A percentile compares a stretch with the other conserved stretches of the same genome.
These are phyloP conservation scores for Chlamydomonas sphaeroides DNA, from an alignment of 139 green algal genomes.

Conservation along the genomic window DNA sequence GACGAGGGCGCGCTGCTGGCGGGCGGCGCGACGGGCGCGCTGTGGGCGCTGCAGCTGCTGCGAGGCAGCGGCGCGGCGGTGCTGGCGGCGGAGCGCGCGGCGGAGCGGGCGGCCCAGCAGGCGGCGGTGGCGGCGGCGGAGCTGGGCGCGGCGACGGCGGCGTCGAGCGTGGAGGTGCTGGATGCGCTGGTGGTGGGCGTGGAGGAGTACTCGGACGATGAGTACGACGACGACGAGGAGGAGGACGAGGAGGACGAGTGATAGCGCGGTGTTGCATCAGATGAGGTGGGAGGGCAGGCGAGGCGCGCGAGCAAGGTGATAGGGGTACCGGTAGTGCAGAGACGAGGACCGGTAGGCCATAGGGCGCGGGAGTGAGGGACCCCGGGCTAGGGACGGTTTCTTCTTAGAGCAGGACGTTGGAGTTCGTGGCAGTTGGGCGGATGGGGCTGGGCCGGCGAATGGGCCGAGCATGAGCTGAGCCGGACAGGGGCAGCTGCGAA, in stretches of 20 bases:
- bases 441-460: too few species aligned
- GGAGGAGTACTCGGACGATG: slow-evolving; percentile 36
- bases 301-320: neutral
- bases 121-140: neutral
- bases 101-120: too few species aligned
- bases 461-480: too few species aligned
- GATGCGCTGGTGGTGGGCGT: slow-evolving; percentile 32
- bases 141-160: too few species aligned
- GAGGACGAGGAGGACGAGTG: slow-evolving; percentile 7
- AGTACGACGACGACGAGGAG: slow-evolving; percentile 18
- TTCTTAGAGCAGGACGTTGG: too few species aligned
- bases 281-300: neutral
- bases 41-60: slow-evolving; percentile 38
- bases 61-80: slow-evolving; percentile 10
- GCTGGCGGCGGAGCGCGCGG: slow-evolving; percentile 21
- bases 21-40: slow-evolving; percentile 14
- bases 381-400: too few species aligned
- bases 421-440: too few species aligned
- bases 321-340: neutral
- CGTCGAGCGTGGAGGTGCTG: neutral
- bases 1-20: slow-evolving; percentile 13
- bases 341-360: neutral
- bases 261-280: too few species aligned
- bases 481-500: too few species aligned
- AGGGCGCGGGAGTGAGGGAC: neutral